Percentiles rank a stretch among this genome's conserved stretches.
phyloP scores from a whole-genome alignment of 148 eudicot genomes.

The Rhododendron vialii region DNA sequence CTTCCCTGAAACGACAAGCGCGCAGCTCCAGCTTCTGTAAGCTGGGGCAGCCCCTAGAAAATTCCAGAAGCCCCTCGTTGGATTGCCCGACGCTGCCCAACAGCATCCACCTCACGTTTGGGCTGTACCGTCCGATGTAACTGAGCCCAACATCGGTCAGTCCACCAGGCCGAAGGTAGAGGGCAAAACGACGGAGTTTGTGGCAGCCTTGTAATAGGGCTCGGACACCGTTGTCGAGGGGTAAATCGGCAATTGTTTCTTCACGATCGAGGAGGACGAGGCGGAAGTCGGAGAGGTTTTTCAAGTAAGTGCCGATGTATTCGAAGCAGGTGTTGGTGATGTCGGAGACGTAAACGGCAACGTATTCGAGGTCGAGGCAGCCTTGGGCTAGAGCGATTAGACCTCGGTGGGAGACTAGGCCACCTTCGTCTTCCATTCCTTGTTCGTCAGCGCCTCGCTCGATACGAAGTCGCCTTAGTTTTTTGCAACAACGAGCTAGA shows the following conservation, averaged over 20 bases:
- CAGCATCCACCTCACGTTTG: slow-evolving; percentile 89
- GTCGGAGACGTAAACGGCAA: slow-evolving; percentile 80
- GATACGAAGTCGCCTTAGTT: slow-evolving; percentile 62
- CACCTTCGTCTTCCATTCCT: slow-evolving; percentile 60
- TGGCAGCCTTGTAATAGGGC: slow-evolving; percentile 68
- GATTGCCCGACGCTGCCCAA: slow-evolving; percentile 75
- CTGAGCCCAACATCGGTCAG: slow-evolving; percentile 72
- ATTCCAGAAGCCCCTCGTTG: slow-evolving; percentile 71
- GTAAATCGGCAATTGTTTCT: slow-evolving; percentile 64
- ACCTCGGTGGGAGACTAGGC: slow-evolving; percentile 79
- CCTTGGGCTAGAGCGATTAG: slow-evolving; percentile 69
- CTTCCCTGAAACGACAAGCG: slow-evolving; percentile 79
- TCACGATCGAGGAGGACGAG: slow-evolving; percentile 77
- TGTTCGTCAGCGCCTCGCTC: slow-evolving; percentile 89
- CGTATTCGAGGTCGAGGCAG: slow-evolving; percentile 67
- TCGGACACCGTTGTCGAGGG: slow-evolving; percentile 86
- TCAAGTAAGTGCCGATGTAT: slow-evolving; percentile 51
- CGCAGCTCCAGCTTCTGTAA: slow-evolving; percentile 81
- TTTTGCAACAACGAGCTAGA: slow-evolving; percentile 62
- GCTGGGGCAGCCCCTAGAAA: slow-evolving; percentile 83
- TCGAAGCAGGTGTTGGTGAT: slow-evolving; percentile 74
- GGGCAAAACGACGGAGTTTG: slow-evolving; percentile 67
- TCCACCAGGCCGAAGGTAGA: slow-evolving; percentile 78
- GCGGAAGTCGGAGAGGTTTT: slow-evolving; percentile 67
- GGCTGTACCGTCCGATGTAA: slow-evolving; percentile 67